Conservation (phyloP, 108 stramenopile genomes). For the Schizochytrium sp. region DNA sequence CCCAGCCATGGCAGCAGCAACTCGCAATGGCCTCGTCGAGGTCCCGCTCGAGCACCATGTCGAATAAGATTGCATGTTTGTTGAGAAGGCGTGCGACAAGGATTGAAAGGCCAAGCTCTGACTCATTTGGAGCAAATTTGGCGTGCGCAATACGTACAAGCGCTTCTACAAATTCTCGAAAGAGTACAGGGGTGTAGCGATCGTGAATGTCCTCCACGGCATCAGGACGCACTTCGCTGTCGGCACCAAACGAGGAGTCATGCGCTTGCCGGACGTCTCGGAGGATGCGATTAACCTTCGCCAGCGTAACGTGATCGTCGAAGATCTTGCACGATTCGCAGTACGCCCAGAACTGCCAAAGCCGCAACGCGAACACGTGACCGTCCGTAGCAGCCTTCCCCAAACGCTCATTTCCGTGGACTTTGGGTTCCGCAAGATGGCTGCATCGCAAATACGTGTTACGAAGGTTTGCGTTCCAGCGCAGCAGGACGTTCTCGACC, state of each 20-base stretch:
- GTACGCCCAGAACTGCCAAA: neutral
- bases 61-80: neutral
- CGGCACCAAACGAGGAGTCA: neutral
- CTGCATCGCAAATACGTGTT: neutral
- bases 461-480: neutral
- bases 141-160: neutral
- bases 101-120: neutral
- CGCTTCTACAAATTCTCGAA: constrained; percentile 15
- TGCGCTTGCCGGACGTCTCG: neutral
- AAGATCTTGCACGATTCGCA: neutral
- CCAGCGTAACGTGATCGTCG: neutral
- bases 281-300: neutral
- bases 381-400: neutral
- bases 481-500: neutral
- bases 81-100: neutral
- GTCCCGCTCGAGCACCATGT: neutral
- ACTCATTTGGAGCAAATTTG: neutral
- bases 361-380: neutral
- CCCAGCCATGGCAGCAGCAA: neutral
- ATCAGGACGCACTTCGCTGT: neutral
- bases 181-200: neutral
- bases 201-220: neutral
- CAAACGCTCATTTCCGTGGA: no score
- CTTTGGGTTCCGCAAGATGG: neutral
- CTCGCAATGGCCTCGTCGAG: neutral